Evolutionary conservation across 768 basidiomycete genomes (phyloP).

Genomic region (Lactarius trivialis): DNA sequence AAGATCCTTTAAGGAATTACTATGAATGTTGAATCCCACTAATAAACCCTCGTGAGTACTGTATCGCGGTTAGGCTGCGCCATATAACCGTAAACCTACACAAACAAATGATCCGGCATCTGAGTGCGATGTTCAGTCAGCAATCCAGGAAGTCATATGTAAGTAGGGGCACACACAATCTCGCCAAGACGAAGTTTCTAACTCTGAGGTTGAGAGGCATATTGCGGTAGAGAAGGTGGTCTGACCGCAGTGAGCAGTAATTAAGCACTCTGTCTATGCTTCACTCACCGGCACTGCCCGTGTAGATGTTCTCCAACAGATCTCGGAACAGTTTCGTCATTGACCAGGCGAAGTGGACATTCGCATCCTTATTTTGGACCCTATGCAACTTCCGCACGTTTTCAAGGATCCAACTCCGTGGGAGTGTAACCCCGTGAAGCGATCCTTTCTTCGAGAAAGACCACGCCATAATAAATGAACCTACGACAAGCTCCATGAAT

Average conservation of each 20-base stretch:
- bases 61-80: background rate
- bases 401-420: constrained; percentile 23
- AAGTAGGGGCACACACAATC: constrained; percentile 6
- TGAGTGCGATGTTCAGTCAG: background rate
- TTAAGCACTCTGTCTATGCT: too few species aligned
- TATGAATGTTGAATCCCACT: constrained; percentile 9
- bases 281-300: constrained; percentile 1
- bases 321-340: constrained; percentile 1
- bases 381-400: constrained; percentile 1
- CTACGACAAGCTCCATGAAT: constrained; percentile 11
- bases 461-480: constrained; percentile 10
- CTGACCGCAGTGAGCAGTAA: background rate
- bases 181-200: constrained; percentile 8
- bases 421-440: constrained; percentile 10
- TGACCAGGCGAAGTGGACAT: background rate
- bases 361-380: constrained; percentile 9
- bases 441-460: background rate
- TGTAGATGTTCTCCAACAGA: constrained; percentile 21
- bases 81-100: background rate
- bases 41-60: background rate
- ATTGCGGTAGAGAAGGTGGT: constrained; percentile 3
- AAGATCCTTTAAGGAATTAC: background rate
- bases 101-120: constrained; percentile 12
- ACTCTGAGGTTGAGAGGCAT: background rate
- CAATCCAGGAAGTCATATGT: background rate